Base-by-base conservation (phyloP, 192 early-diverging fungal species). In the Pilaira anomala region DNA sequence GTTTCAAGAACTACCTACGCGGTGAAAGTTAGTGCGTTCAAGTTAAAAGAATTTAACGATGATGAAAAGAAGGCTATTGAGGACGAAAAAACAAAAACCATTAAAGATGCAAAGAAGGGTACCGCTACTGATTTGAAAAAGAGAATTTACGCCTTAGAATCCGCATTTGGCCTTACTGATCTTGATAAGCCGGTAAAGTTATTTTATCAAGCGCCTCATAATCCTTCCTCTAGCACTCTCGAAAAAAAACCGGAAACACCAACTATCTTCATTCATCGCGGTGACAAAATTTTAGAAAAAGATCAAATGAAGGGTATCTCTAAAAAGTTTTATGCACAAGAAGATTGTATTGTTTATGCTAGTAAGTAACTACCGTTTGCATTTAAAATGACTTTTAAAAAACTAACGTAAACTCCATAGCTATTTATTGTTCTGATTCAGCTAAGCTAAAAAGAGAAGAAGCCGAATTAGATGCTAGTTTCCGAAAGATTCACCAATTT, bases 401-500 rank as follows among this genome's bases (percentile, higher is more conserved):
- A n/a, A 46, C 44, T 46, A 14, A 46, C 1, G 3, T 3, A 41
- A 22, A 5, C 13, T 40, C 5, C 13, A 14, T 22, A 58, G 55
- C 55, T 24, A 24, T 58, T 22, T 58, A 41, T 9, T 28, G 21
- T 7, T 40, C 22, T 0, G 55, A 58, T 24, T 0, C 2, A 1
- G 21, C 22, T 3, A 16, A 25, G 12, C 4, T 21, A 7, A 13
- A 39, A 0, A 21, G 13, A 18, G 21, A 33, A 41, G 13, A 1
- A 14, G 18, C 12, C 21, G 25, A 58, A 11, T 24, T 40, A 6
- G 21, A 25, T 18, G 25, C 18, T 3, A 9, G 24, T 3, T 41
- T 58, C 36, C 8, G 39, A 7, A 58, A 58, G 36, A 58, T 58
- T 22, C 55, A 58, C 16, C 55, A 58, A 58, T 58, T 58, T 58